Evolutionary conservation across 192 early-diverging fungal species (phyloP).

Genomic region (Umbelopsis ramanniana): DNA sequence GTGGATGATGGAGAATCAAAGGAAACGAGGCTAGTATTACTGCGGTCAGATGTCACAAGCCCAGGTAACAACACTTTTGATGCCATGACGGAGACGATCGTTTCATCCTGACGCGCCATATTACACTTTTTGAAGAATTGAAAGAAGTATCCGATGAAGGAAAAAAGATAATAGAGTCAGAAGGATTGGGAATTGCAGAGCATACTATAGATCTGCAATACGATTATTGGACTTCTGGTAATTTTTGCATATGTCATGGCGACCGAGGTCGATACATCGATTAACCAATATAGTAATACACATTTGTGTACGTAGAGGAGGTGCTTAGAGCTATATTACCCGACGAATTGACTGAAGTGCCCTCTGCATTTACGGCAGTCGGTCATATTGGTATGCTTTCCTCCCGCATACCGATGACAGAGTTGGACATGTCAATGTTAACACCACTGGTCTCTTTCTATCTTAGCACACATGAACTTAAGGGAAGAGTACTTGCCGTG

Average conservation of each 20-base stretch:
- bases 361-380: conserved; percentile 82
- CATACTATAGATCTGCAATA: conserved; percentile 73
- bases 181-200: conserved; percentile 49
- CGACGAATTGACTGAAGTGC: conserved; percentile 73
- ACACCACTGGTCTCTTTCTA: too few species aligned
- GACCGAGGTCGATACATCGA: neutral
- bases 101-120: conserved; percentile 50
- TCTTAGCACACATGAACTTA: conserved; percentile 91
- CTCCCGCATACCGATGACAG: neutral
- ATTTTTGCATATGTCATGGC: neutral
- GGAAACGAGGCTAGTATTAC: conserved; percentile 50
- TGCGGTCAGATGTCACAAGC: conserved; percentile 48
- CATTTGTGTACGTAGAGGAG: conserved; percentile 63
- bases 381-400: conserved; percentile 84
- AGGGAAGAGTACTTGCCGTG: conserved; percentile 89
- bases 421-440: neutral
- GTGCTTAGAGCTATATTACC: conserved; percentile 90
- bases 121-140: neutral
- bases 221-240: conserved; percentile 89
- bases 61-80: conserved; percentile 10
- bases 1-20: conserved; percentile 59
- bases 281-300: neutral
- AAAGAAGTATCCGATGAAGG: conserved; percentile 19
- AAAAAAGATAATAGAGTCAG: conserved; percentile 15
- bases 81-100: conserved; percentile 39